Base-by-base conservation (phyloP, 1,139 yeast genomes). In the Blastobotrys raffinosifermentans region DNA sequence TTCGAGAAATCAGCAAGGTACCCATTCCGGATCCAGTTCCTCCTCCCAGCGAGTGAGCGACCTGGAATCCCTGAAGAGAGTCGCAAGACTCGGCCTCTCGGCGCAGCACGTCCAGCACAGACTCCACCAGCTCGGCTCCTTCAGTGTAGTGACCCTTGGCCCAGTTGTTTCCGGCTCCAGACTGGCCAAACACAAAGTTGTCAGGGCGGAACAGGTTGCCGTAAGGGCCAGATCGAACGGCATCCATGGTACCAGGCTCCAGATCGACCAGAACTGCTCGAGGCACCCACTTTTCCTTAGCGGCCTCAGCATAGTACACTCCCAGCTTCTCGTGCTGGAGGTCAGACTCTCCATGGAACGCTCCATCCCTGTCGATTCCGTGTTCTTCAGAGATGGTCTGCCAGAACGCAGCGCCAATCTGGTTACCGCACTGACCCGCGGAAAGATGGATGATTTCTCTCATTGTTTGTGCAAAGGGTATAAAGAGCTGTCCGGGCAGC, bases 391-490 rank as follows among this genome's bases (percentile, higher is more conserved):
- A 82, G 58, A 91, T 91, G 38, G 96, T 86, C 69, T 89, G 94
- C 96, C 66, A 58, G 39, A 48, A 47, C 17, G 52, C 46, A 9
- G 46, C 23, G 10, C 20, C 89, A 56, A 91, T 87, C 71, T 91
- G 98, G 78, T 91, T 91, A 79, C 98, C 98, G 79, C 98, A 91
- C 72, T 89, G 97, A 67, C 97, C 97, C 42, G 96, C 82, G 47
- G 96, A 89, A 66, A 89, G 75, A 68, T 89, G 97, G 66, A 89
- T 85, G 39, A 51, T 51, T 41, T 51, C 55, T 49, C 54, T 49
- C 55, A 51, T 51, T 15, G 32, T 35, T n/a, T n/a, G n/a, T n/a
- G n/a, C n/a, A n/a, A n/a, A n/a, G n/a, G n/a, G n/a, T n/a, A n/a
- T n/a, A n/a, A n/a, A n/a, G n/a, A n/a, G n/a, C n/a, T n/a, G n/a